Conservation (phyloP, 2,329 filamentous ascomycete genomes). For the Aspergillus chevalieri region DNA sequence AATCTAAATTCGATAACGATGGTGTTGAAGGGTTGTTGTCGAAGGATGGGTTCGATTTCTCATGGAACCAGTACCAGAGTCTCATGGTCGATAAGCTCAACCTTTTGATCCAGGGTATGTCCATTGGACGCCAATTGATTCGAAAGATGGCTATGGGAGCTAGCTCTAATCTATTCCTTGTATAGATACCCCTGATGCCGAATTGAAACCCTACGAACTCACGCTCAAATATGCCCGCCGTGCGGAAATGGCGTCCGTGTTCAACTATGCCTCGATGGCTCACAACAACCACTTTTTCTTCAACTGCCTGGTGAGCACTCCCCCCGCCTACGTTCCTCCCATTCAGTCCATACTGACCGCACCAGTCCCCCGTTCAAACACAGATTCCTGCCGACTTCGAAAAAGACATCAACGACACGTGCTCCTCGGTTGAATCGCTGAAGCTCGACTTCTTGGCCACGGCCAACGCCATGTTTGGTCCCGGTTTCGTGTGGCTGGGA, state of each 20-base stretch:
- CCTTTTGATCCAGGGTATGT: constrained; percentile 60
- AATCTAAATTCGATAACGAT: constrained; percentile 39
- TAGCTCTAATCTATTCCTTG: constrained; percentile 1
- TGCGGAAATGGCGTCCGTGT: constrained; percentile 67
- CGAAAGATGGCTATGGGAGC: background rate
- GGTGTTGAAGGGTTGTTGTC: constrained; percentile 68
- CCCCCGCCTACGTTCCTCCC: background rate
- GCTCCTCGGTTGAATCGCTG: constrained; percentile 78
- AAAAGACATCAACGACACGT: constrained; percentile 59
- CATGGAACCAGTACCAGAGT: constrained; percentile 78
- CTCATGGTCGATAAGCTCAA: constrained; percentile 72
- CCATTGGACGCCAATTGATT: background rate
- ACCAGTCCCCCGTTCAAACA: constrained; percentile 37
- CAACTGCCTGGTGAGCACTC: constrained; percentile 37
- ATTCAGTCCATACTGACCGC: background rate
- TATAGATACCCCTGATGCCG: constrained; percentile 59
- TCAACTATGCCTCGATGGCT: constrained; percentile 96
- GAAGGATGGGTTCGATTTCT: constrained; percentile 61
- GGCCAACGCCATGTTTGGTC: constrained; percentile 88
- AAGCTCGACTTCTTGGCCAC: constrained; percentile 72
- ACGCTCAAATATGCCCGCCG: constrained; percentile 71
- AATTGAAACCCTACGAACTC: constrained; percentile 60
- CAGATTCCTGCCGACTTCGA: constrained; percentile 54
- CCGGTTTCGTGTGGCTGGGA: constrained; percentile 95
- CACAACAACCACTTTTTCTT: constrained; percentile 71